Evolutionary conservation across 768 basidiomycete genomes (phyloP).

Genomic region (Sporobolomyces roseus): DNA sequence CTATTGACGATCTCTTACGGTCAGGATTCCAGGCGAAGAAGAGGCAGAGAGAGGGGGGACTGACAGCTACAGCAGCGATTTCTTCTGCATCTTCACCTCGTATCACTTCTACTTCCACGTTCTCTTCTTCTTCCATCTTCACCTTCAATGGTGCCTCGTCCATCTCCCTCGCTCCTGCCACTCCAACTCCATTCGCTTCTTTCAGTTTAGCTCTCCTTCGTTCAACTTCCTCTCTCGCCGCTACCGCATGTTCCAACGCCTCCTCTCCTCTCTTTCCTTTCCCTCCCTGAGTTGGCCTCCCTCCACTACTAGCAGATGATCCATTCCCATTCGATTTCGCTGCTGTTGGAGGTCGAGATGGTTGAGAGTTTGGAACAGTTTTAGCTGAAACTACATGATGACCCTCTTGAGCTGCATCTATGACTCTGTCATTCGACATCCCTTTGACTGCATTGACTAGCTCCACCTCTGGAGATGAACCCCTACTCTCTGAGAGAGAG

Average conservation of each 20-base stretch:
- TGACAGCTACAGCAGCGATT: slow-evolving; percentile 13
- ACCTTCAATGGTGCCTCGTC: slow-evolving; percentile 4
- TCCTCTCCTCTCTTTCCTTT: slow-evolving; percentile 39
- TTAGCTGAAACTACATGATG: slow-evolving; percentile 32
- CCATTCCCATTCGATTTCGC: neutral
- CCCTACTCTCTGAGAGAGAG: slow-evolving; percentile 21
- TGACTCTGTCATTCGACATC: too few species aligned
- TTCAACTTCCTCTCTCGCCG: slow-evolving; percentile 41
- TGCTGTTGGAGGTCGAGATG: neutral
- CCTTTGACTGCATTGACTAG: slow-evolving; percentile 1
- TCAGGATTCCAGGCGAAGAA: neutral
- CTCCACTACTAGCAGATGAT: neutral
- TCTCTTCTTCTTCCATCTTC: slow-evolving; percentile 32
- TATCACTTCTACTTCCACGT: slow-evolving; percentile 30
- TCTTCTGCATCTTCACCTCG: slow-evolving; percentile 28
- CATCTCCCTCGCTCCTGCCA: slow-evolving; percentile 7
- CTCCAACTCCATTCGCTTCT: slow-evolving; percentile 30
- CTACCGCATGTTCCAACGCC: slow-evolving; percentile 38
- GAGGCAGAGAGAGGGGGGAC: neutral
- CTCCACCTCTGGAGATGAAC: slow-evolving; percentile 21
- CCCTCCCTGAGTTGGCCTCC: slow-evolving; percentile 33
- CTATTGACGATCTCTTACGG: neutral
- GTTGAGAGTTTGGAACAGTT: slow-evolving; percentile 19
- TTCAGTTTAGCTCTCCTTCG: slow-evolving; percentile 29
- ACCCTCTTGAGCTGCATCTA: neutral